A percentile compares a stretch with the other conserved stretches of the same genome.
Evolutionary conservation across 2,329 filamentous ascomycete genomes (phyloP).

Genomic region (Claviceps sp.): DNA sequence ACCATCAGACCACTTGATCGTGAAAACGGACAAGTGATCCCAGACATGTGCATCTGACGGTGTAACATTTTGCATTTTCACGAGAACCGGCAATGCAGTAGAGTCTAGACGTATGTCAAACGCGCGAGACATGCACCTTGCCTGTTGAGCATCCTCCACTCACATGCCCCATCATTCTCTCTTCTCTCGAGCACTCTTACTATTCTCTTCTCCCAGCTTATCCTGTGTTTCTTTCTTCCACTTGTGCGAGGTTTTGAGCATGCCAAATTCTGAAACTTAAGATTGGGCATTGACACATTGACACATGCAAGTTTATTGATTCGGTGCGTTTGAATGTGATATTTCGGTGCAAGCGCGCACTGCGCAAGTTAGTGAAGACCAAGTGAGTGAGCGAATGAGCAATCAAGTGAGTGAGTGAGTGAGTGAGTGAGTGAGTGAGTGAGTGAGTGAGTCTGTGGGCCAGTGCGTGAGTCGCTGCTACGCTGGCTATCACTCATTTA

Average conservation of each 20-base stretch:
- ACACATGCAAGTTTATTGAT: background rate
- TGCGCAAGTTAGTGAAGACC: background rate
- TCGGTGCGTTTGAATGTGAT: background rate
- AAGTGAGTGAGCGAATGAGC: background rate
- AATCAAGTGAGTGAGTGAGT: background rate
- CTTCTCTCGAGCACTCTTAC: background rate
- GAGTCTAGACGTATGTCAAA: background rate
- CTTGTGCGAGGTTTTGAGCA: background rate
- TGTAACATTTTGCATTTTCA: background rate
- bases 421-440: background rate
- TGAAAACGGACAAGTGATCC: constrained; percentile 29
- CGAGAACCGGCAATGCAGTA: background rate
- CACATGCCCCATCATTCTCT: background rate
- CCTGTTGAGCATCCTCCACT: background rate
- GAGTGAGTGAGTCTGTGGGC: background rate
- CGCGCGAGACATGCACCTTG: background rate
- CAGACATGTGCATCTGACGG: background rate
- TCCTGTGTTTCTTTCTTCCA: background rate
- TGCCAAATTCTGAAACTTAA: background rate
- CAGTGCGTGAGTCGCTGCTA: background rate
- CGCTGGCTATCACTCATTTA: background rate
- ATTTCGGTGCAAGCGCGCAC: background rate
- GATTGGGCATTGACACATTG: background rate
- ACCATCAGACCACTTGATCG: constrained; percentile 48
- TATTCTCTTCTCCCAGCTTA: background rate